Base-by-base conservation (phyloP, 768 basidiomycete species). In the Pleurotus giganteus region DNA sequence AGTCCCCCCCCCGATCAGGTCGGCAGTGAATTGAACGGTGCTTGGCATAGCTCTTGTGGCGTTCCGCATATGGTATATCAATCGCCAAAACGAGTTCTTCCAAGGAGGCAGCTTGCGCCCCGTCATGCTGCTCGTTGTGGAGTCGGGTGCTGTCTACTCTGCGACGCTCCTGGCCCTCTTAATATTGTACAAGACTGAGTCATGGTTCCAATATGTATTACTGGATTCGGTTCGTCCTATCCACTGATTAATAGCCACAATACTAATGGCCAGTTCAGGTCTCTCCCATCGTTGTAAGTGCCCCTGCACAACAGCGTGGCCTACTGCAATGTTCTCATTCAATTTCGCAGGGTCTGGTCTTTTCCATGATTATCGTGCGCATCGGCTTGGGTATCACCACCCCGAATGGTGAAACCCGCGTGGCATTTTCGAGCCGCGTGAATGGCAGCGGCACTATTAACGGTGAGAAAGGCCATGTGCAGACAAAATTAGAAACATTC, bases 291-390 rank as follows among this genome's bases (percentile, higher is more conserved):
- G 63, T 64, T 37, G 61, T 61, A 51, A 41, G 65, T 61, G 26
- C 34, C 57, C 21, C 15, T 39, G 54, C 43, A 29, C 34, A 34
- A 32, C 15, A 46, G 37, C 47, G 4, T 43, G 42, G 13, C 24
- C 8, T 12, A 41, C 5, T 11, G 26, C n/a, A 21, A 13, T 32
- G 13, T 47, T 11, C 19, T 23, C 28, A 53, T 15, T 29, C 26
- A 24, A n/a, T 9, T n/a, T 36, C 34, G 34, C 50, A 63, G 65
- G 73, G 67, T 47, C 64, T 70, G 31, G 73, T 73, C 0, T 75
- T 75, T 60, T 71, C 71, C 19, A 61, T 75, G 58, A 69, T 75
- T 58, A 75, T 74, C 47, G 69, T 74, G 42, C 71, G 72, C 24
- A 66, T 74, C 41, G 74, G 70, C 3, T 59, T 72, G 23, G 72